Evolutionary conservation across 768 basidiomycete species (phyloP), one percentile per base, ranked within the genome.

Genomic region (Hygrocybe punicea): DNA sequence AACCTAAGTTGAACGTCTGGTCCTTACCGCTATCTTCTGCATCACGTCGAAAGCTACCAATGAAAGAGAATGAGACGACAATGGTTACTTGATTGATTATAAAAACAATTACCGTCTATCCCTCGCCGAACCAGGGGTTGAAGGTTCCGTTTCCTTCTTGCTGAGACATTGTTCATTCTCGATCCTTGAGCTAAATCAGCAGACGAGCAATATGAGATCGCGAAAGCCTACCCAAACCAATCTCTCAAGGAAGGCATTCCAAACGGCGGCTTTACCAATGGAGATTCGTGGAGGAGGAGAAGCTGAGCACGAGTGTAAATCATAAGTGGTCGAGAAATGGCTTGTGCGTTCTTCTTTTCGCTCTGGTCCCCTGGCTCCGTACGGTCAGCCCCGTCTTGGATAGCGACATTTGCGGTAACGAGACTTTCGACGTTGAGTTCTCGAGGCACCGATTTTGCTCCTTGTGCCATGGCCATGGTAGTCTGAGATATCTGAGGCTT

Each of bases 181-280:
- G 36, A 73, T 72, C 33, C 80, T 82, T 59, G 19, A 51, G 60
- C 56, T 51, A 19, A 11, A 51, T 62, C 60, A 60, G 65, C 60
- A 54, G 40, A 55, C 59, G 52, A 64, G 55, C 71, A 56, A 50
- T 72, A 77, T 61, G 61, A 37, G 58, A 51, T 53, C 35, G 59
- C 42, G 57, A 57, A 53, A 37, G 76, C 84, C 58, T 69, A 93
- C 91, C 91, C 91, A 73, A 93, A 93, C 91, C 91, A 93, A 46
- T 87, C 84, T 74, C 86, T 91, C 51, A 93, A 74, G 46, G 82
- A 77, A 50, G 91, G 91, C 92, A 93, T 92, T 61, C 83, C 82
- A 51, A 75, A 67, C 6, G 92, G 91, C 23, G 78, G 75, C 58
- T 80, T 76, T 23, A 93, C 87, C 39, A 93, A 74, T 21, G 89